These are phyloP conservation scores for Solanum chacoense DNA, from an alignment of 305 asterid species.

Conservation along the genomic window DNA sequence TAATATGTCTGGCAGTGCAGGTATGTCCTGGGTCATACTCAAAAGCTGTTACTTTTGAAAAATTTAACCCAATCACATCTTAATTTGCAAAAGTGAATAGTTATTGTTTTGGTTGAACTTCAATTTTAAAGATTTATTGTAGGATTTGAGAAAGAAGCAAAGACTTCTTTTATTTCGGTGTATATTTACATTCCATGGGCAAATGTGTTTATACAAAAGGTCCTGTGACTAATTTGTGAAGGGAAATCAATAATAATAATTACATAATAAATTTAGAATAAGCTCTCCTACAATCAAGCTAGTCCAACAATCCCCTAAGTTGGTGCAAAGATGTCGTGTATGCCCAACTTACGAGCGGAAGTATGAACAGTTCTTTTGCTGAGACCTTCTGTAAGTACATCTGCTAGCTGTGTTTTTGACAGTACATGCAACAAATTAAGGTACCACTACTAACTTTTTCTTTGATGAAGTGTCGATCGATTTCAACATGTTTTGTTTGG, in stretches of 20 bases:
- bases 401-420: background rate
- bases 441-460: background rate
- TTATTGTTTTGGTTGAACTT: background rate
- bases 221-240: background rate
- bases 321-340: background rate
- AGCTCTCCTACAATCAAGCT: background rate
- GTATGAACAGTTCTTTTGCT: background rate
- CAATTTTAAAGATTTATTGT: background rate
- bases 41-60: background rate
- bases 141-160: background rate
- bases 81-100: background rate
- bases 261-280: background rate
- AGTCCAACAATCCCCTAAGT: background rate
- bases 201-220: background rate
- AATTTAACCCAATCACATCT: background rate
- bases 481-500: background rate
- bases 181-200: background rate
- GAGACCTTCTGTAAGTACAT: background rate
- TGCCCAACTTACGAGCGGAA: background rate
- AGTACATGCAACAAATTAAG: background rate
- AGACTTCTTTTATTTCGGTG: background rate
- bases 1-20: background rate
- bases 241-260: background rate
- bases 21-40: background rate
- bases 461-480: background rate